phyloP scores from a whole-genome alignment of 2,329 filamentous ascomycete species.

The Teratosphaeria viscida region DNA sequence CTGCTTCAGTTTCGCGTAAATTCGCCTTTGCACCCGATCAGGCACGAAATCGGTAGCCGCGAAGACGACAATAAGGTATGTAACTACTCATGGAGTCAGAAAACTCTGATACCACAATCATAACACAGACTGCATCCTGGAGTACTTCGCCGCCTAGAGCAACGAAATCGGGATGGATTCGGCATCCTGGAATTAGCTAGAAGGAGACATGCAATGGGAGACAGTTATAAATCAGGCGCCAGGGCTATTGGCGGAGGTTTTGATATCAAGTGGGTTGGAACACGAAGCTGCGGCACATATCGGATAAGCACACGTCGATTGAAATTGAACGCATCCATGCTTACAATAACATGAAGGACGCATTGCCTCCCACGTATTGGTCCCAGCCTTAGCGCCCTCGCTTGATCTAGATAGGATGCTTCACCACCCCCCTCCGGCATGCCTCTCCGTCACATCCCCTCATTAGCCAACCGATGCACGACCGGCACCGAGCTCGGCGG shows the following conservation, averaged over 20 bases:
- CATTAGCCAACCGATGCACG: conserved; percentile 44
- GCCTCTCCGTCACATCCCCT: conserved; percentile 14
- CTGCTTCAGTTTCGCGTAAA: not conserved
- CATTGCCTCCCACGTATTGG: not conserved
- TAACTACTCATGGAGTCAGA: not conserved
- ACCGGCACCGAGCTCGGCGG: conserved; percentile 78
- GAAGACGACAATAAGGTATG: not conserved
- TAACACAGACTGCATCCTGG: not conserved
- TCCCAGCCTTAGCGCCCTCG: not conserved
- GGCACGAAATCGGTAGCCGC: too few species aligned
- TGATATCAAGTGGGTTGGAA: too few species aligned
- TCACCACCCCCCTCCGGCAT: not conserved
- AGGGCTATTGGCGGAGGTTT: too few species aligned
- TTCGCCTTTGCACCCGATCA: too few species aligned
- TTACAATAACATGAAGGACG: too few species aligned
- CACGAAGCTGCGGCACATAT: too few species aligned
- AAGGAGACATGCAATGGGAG: too few species aligned
- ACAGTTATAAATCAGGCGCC: too few species aligned
- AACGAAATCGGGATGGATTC: not conserved
- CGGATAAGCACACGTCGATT: too few species aligned
- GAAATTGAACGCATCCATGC: too few species aligned
- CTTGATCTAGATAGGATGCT: not conserved
- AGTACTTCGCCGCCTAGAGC: not conserved
- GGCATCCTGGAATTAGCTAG: too few species aligned
- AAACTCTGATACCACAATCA: not conserved